Base-by-base conservation (phyloP, 108 stramenopile genomes). In the Mayamaea pseudoterrestris region DNA sequence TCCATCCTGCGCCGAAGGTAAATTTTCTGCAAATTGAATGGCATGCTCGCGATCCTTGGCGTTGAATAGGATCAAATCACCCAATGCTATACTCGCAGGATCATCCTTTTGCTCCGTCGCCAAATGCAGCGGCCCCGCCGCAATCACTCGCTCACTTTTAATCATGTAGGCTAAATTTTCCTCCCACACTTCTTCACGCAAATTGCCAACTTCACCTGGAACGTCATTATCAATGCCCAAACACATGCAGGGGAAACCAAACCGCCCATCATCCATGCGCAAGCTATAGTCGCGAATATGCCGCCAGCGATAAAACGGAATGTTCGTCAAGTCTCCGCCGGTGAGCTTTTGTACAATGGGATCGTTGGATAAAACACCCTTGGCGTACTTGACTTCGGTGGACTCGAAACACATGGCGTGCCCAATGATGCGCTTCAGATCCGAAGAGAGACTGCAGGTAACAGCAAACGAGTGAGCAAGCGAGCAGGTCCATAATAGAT, bases 271-370 rank as follows among this genome's bases (percentile, higher is more conserved):
- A 40, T 88, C 85, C 13, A 54, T 36, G 28, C 85, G 73, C 18
- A 88, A 55, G 14, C 76, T 71, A 49, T 83, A 73, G 50, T 88
- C 85, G 25, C 81, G 80, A 63, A 88, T 83, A 27, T 88, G 85
- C 43, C 78, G 62, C 85, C 85, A 88, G 27, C 85, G 75, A 53
- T 76, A 88, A 14, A 88, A 52, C 2, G 67, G 80, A 16, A 83
- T 36, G 18, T 80, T 62, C 18, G 61, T 51, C 2, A 63, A 46
- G 35, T 81, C 72, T 26, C 70, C 73, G 4, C 73, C 76, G 1
- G 73, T 60, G n/a, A 83, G 54, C 16, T 44, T 60, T 14, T 65
- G 66, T 17, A 86, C 47, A 41, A 78, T 73, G 21, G 85, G 85
- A 45, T 88, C 85, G 26, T 69, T 57, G 14, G 53, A 53, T 41